Base-by-base conservation (phyloP, 2,329 filamentous ascomycete genomes). In the Amauroascus verrucosus region DNA sequence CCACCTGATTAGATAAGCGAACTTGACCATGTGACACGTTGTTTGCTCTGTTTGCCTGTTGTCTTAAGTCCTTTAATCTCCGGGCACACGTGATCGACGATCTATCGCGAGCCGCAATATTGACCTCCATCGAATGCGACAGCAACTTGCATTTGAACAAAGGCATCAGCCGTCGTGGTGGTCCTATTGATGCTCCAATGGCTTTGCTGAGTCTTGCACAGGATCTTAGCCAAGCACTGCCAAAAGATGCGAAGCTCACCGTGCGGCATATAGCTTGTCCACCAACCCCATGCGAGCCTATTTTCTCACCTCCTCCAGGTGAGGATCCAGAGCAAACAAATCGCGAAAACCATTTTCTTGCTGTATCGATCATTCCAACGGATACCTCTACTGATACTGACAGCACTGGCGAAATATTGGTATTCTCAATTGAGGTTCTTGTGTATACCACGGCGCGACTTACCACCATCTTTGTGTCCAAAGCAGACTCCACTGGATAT, bases 401-500 rank as follows among this genome's bases (percentile, higher is more conserved):
- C 32, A 61, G 71, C 16, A 75, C 44, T 26, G 61, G 71, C 18
- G 76, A 82, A 57, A 77, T 94, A 1, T 72, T 96, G 6, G 77
- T 91, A 7, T 83, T 95, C 55, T 91, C 86, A 14, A 78, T 98
- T 58, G 93, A 98, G 66, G 77, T 96, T 49, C 77, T 93, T 61
- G 79, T 98, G 56, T 98, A 94, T 70, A 86, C 83, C 0, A 95
- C 90, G 0, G 79, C 80, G 44, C 79, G 80, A 61, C 79, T 88
- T 22, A 95, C 86, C 1, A 96, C 87, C 3, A 78, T 97, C 51
- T 98, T 98, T 67, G 85, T 98, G 22, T 91, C 90, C 58, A 98
- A 98, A 70, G 93, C 93, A 47, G 93, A 98, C 71, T 96, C 93
- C 8, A 96, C 91, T 0, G 93, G 94, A 22, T 94, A 88, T 65